phyloP scores from a whole-genome alignment of 768 basidiomycete genomes.

The Tricholoma flavovirens region DNA sequence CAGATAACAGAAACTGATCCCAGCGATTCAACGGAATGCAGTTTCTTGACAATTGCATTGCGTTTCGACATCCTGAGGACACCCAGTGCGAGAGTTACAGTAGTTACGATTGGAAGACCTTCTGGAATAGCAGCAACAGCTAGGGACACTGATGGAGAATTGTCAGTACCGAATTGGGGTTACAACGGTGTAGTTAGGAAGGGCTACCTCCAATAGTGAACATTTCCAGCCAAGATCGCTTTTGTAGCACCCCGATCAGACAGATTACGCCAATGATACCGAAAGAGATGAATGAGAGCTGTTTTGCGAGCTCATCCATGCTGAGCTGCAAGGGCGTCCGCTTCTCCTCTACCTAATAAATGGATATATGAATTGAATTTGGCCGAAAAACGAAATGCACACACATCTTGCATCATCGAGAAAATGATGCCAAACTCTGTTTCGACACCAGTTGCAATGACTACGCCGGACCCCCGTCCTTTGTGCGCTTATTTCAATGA shows the following conservation, averaged over 20 bases:
- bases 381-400: conserved; percentile 16
- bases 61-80: conserved; percentile 91
- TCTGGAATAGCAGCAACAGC: conserved; percentile 99
- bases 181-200: not conserved
- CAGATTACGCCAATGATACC: conserved; percentile 93
- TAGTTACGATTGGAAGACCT: conserved; percentile 94
- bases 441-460: conserved; percentile 79
- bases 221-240: conserved; percentile 92
- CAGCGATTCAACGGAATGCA: conserved; percentile 91
- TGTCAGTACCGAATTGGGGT: not conserved
- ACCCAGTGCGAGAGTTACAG: conserved; percentile 92
- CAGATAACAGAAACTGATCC: conserved; percentile 97
- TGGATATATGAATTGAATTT: not conserved
- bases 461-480: conserved; percentile 82
- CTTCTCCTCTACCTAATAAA: conserved; percentile 70
- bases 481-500: conserved; percentile 1
- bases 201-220: conserved; percentile 93
- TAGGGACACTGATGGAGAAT: conserved; percentile 64
- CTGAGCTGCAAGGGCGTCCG: conserved; percentile 87
- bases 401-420: conserved; percentile 95
- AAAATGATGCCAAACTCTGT: conserved; percentile 97
- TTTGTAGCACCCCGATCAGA: conserved; percentile 81
- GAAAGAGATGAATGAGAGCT: conserved; percentile 85
- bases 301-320: conserved; percentile 96
- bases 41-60: conserved; percentile 95